A percentile compares a stretch with the other conserved stretches of the same genome.
Evolutionary conservation across 78 protist genomes (phyloP).

Genomic region (Isochrysis galbana): DNA sequence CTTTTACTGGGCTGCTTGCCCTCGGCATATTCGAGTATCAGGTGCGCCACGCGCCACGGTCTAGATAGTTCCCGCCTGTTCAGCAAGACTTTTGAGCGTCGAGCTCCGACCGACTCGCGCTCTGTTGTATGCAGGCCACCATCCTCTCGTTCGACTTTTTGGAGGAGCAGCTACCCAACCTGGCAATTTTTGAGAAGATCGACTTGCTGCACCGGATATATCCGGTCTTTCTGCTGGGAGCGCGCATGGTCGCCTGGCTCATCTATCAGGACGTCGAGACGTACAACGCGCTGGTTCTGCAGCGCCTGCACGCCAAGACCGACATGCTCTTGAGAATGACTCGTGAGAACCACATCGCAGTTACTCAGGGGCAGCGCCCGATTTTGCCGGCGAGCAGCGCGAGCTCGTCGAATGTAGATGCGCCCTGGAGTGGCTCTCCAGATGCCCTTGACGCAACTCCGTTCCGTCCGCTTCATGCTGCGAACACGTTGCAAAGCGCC

Average conservation of each 20-base stretch:
- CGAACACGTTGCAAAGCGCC: not conserved
- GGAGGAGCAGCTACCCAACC: not conserved
- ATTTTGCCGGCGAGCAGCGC: not conserved
- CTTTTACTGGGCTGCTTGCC: not conserved
- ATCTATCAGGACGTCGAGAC: not conserved
- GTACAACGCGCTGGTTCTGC: not conserved
- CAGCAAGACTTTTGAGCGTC: not conserved
- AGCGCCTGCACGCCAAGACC: not conserved
- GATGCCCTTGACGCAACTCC: not conserved
- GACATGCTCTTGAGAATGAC: not conserved
- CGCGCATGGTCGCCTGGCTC: not conserved
- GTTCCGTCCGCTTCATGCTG: not conserved
- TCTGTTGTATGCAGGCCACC: not conserved
- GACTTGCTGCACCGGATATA: not conserved
- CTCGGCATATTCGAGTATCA: slow-evolving; percentile 14
- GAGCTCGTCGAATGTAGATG: not conserved
- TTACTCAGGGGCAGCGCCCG: not conserved
- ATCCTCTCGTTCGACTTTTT: not conserved
- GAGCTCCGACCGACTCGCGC: not conserved
- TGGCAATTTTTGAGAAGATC: not conserved
- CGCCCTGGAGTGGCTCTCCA: not conserved
- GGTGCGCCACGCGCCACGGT: not conserved
- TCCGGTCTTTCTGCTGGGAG: not conserved
- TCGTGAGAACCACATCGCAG: not conserved
- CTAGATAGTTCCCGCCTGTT: not conserved